Base-by-base conservation (phyloP, 495 filamentous ascomycete genomes). In the Cercophora sp. region DNA sequence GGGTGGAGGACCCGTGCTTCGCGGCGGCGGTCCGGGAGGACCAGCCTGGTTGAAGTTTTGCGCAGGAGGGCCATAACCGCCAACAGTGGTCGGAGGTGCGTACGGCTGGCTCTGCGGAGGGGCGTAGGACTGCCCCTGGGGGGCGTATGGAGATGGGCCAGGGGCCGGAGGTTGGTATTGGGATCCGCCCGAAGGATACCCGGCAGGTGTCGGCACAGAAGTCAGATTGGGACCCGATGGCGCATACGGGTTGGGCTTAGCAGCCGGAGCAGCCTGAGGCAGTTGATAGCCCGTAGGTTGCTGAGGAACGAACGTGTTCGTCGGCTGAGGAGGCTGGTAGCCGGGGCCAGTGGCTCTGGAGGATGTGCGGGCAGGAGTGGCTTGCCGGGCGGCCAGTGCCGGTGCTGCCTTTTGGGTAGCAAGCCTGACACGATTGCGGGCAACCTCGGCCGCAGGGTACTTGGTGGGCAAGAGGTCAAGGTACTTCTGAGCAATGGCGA, bases 391-490 rank as follows among this genome's bases (percentile, higher is more conserved):
- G 22, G 56, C 59, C 32, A 60, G 51, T 40, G 71, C 67, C 13
- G 66, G 61, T 6, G 70, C 66, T 8, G 72, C 74, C 69, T 88
- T 94, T 66, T 83, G 82, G 16, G 83, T 91, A 10, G 93, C 93
- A 61, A 93, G 76, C 70, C 85, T 88, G 56, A 99, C 85, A 35
- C 93, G 84, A 70, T 88, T 85, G 48, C 88, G 79, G 22, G 93
- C 89, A 62, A 92, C 80, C 47, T 96, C 89, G 15, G 93, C 93
- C 52, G 89, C 91, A 20, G 88, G 87, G 67, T 92, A 96, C 55
- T 86, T 84, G 24, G 76, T 77, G 8, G 93, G 93, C 24, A 99
- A 79, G 52, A 99, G 82, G 59, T 89, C 83, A 13, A 99, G 81
- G 62, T 97, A 99, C 65, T 86, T 88, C 70, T 94, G 88, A 16